Evolutionary conservation across 2,329 filamentous ascomycete species (phyloP).

Genomic region (Drechslera avenae): DNA sequence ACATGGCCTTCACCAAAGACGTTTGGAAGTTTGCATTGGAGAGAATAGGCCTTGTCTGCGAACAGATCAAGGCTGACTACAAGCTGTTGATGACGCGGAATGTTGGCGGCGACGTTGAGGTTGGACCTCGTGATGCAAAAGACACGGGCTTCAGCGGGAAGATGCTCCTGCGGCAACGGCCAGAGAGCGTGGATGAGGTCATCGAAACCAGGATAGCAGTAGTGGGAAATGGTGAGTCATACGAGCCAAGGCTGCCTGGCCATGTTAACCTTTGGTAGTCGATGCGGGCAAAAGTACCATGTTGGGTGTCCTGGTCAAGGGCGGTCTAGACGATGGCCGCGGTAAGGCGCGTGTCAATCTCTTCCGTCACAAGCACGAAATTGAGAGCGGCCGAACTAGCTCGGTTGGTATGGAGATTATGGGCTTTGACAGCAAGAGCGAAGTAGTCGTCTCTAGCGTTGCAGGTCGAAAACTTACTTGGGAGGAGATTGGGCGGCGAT

Average conservation of each 20-base stretch:
- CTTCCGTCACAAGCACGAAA: slow-evolving; percentile 97
- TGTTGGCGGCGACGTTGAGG: slow-evolving; percentile 76
- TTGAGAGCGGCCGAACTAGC: slow-evolving; percentile 92
- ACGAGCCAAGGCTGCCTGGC: background rate
- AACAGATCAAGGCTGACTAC: slow-evolving; percentile 72
- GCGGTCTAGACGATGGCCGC: slow-evolving; percentile 90
- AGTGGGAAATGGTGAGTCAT: slow-evolving; percentile 79
- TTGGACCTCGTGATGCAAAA: slow-evolving; percentile 66
- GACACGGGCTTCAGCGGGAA: slow-evolving; percentile 83
- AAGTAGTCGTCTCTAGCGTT: slow-evolving; percentile 79
- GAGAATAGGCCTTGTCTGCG: slow-evolving; percentile 69
- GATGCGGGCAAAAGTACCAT: slow-evolving; percentile 97
- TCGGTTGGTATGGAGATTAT: slow-evolving; percentile 98
- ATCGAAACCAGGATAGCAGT: slow-evolving; percentile 97
- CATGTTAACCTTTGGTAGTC: slow-evolving; percentile 56
- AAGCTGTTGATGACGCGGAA: slow-evolving; percentile 88
- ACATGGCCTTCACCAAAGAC: slow-evolving; percentile 74
- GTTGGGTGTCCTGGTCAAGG: slow-evolving; percentile 93
- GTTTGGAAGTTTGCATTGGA: slow-evolving; percentile 77
- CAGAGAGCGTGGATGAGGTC: slow-evolving; percentile 77
- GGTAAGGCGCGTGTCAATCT: slow-evolving; percentile 93
- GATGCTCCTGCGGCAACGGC: slow-evolving; percentile 77
- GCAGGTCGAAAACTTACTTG: slow-evolving; percentile 88
- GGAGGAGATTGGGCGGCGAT: slow-evolving; percentile 96
- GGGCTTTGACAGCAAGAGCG: slow-evolving; percentile 88